Conservation (phyloP, 1,139 yeast species). For the Geotrichum aggregatum region DNA sequence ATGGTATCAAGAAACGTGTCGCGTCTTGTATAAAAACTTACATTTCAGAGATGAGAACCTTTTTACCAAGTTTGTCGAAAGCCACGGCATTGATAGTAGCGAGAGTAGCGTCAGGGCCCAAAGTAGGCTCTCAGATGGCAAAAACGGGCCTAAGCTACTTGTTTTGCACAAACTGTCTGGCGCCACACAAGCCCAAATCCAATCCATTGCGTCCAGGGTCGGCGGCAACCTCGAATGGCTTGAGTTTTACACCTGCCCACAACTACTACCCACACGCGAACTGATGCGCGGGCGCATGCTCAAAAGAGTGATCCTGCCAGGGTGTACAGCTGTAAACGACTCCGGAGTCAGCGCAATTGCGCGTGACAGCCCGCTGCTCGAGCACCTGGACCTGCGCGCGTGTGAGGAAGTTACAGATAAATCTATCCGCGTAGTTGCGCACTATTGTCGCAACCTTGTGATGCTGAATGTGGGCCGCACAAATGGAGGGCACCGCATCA, state of each 20-base stretch:
- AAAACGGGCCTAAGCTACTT: slow-evolving; percentile 38
- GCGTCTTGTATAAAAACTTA: slow-evolving; percentile 52
- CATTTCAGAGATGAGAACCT: slow-evolving; percentile 50
- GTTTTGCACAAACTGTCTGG: slow-evolving; percentile 50
- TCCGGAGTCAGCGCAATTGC: slow-evolving; percentile 51
- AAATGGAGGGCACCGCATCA: slow-evolving; percentile 58
- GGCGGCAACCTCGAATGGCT: slow-evolving; percentile 57
- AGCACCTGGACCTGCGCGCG: slow-evolving; percentile 72
- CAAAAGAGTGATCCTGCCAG: slow-evolving; percentile 65
- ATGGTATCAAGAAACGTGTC: slow-evolving; percentile 57
- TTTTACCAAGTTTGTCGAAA: slow-evolving; percentile 41
- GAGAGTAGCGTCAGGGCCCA: too few relatives aligned
- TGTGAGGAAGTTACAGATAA: slow-evolving; percentile 75
- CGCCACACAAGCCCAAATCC: slow-evolving; percentile 46
- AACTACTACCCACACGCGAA: slow-evolving; percentile 53
- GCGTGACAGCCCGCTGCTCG: slow-evolving; percentile 54
- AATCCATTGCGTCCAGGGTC: slow-evolving; percentile 40
- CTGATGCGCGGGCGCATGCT: slow-evolving; percentile 45
- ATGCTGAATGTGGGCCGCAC: slow-evolving; percentile 78
- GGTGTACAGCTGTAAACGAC: slow-evolving; percentile 61
- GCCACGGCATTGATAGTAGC: too few relatives aligned
- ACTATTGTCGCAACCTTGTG: slow-evolving; percentile 52
- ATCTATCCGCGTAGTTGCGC: slow-evolving; percentile 64
- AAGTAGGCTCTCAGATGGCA: too few relatives aligned
- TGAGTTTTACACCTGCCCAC: slow-evolving; percentile 82